These are phyloP conservation scores for Auriculariales sp. DNA, from an alignment of 768 basidiomycete species.

Conservation along the genomic window DNA sequence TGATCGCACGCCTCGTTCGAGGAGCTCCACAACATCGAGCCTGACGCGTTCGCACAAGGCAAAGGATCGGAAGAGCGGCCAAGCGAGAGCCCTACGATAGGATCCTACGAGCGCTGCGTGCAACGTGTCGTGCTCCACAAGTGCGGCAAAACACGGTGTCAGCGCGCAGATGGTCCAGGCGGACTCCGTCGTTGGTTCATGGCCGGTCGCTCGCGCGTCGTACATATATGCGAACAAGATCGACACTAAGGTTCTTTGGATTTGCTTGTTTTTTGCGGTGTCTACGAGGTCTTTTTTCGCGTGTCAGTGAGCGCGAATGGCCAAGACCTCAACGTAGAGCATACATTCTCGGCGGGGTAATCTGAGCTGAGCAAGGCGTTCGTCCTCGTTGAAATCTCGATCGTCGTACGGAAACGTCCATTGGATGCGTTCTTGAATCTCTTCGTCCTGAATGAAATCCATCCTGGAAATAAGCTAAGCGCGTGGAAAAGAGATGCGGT, in stretches of 20 bases:
- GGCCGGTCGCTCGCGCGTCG: conserved; percentile 61
- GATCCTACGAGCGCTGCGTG: conserved; percentile 37
- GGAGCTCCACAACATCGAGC: conserved; percentile 41
- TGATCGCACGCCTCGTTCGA: conserved; percentile 45
- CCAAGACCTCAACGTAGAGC: conserved; percentile 5
- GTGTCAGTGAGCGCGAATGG: not conserved
- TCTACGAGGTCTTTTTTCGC: conserved; percentile 57
- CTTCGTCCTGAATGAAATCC: conserved; percentile 63
- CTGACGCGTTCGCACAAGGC: conserved; percentile 54
- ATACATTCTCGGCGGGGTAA: conserved; percentile 40
- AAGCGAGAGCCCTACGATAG: conserved; percentile 61
- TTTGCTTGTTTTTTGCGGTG: conserved; percentile 34
- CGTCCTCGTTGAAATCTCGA: conserved; percentile 53
- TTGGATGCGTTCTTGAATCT: conserved; percentile 51
- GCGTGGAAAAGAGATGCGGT: not conserved
- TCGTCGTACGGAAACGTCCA: conserved; percentile 45
- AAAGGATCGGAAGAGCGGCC: conserved; percentile 72
- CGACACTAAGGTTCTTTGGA: conserved; percentile 57
- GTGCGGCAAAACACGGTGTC: conserved; percentile 66
- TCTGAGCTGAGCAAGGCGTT: conserved; percentile 49
- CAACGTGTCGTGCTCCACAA: conserved; percentile 41
- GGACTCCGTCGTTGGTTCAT: conserved; percentile 76
- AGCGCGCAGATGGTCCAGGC: conserved; percentile 72
- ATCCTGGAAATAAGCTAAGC: conserved; percentile 34
- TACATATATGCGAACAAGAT: conserved; percentile 73